These are phyloP conservation scores for Lasiodiplodia gonubiensis DNA, from an alignment of 2,329 filamentous ascomycete genomes.

Conservation along the genomic window DNA sequence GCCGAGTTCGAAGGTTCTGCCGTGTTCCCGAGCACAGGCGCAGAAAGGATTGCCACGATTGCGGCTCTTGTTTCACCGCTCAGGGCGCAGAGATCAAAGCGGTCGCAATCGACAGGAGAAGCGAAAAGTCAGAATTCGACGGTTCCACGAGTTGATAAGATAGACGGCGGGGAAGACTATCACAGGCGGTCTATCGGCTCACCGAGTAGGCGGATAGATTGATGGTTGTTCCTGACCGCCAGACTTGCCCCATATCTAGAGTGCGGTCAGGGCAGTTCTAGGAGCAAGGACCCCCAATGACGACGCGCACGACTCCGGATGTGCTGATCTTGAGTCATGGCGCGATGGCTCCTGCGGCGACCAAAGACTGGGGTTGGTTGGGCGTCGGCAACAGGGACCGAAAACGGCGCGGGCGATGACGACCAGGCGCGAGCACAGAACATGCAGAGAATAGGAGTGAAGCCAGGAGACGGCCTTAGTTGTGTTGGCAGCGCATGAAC, in stretches of 20 bases:
- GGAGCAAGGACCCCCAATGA: slow-evolving; percentile 2
- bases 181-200: slow-evolving; percentile 10
- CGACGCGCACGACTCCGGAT: slow-evolving; percentile 3
- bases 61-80: slow-evolving; percentile 13
- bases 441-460: slow-evolving; percentile 16
- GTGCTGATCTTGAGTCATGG: slow-evolving; percentile 15
- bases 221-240: slow-evolving; percentile 14
- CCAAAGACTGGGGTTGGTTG: slow-evolving; percentile 13
- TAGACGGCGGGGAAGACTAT: slow-evolving; percentile 2
- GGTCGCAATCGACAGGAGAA: slow-evolving; percentile 21
- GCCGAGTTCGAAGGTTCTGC: slow-evolving; percentile 2
- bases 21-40: neutral
- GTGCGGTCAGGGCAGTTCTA: slow-evolving; percentile 6
- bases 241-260: slow-evolving; percentile 16
- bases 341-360: neutral
- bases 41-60: too few species aligned
- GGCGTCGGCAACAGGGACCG: slow-evolving; percentile 11
- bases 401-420: slow-evolving; percentile 15
- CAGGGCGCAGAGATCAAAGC: neutral
- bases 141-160: slow-evolving; percentile 4
- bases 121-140: neutral
- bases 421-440: slow-evolving; percentile 17
- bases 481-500: slow-evolving; percentile 9
- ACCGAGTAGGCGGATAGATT: slow-evolving; percentile 9
- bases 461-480: slow-evolving; percentile 14